Evolutionary conservation across 768 basidiomycete species (phyloP), one percentile per base, ranked within the genome.

Genomic region (Leccinum pellstonianum): DNA sequence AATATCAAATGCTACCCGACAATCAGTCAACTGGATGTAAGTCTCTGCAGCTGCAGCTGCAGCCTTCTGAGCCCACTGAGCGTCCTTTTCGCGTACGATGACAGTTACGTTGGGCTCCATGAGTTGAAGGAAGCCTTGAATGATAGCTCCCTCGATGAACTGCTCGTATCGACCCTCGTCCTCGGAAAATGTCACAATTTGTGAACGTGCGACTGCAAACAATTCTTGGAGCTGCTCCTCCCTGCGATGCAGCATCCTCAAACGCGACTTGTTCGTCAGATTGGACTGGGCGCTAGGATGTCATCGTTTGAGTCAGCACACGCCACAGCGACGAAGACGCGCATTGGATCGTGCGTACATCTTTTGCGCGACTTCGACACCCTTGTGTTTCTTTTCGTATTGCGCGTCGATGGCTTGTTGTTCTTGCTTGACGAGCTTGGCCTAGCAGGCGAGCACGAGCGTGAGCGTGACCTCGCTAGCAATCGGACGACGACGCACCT

Each of bases 381-480:
- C 91, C 76, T 99, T 99, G 69, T 85, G 85, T 79, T 93, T 98
- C 86, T 97, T 96, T 77, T 98, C 96, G 71, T 87, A 94, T 64
- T 89, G 87, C 7, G 90, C 87, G 71, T 99, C 97, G 70, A 99
- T 97, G 14, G 94, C 87, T 62, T 91, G 87, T 61, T 94, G 88
- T 75, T 99, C 96, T 73, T 95, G 93, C 73, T 95, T 93, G 25
- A 99, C 96, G 59, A 98, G 88, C 77, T 93, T 97, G 53, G 95
- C 96, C 95, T 98, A 17, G 2, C 8, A 6, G 46, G 9, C 11
- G n/a, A 19, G 33, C 8, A 2, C 4, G 48, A 46, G 19, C 11
- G 21, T 10, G 21, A n/a, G 19, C n/a, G 23, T 35, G 2, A n/a
- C 10, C 3, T 11, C 19, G 33, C 29, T 17, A 14, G 14, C 7